Conservation (phyloP, 345 rosid species). For the Lumnitzera racemosa region DNA sequence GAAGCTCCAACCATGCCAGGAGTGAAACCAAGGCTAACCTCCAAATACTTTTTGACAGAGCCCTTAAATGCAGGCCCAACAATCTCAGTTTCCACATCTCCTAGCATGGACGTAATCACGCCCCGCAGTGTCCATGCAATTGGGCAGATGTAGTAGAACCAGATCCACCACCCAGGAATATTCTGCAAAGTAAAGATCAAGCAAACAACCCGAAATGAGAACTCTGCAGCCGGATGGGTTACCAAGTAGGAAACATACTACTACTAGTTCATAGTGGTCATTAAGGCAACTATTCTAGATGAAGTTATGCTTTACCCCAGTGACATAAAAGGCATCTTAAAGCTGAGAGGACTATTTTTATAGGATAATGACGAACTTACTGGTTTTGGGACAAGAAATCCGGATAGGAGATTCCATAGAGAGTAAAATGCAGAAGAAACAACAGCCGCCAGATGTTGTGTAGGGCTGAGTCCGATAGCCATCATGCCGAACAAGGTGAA, state of each 20-base stretch:
- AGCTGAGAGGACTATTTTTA: neutral
- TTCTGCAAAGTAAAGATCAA: conserved; percentile 24
- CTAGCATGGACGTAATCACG: conserved; percentile 66
- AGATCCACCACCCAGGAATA: conserved; percentile 92
- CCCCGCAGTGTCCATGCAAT: conserved; percentile 85
- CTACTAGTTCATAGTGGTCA: too few relatives aligned
- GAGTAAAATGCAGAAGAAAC: conserved; percentile 93
- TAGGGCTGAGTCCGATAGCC: conserved; percentile 90
- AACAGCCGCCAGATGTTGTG: conserved; percentile 69
- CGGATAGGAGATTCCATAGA: conserved; percentile 86
- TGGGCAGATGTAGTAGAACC: conserved; percentile 85
- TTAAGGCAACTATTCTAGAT: too few relatives aligned
- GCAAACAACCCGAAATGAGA: neutral
- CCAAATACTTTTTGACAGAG: conserved; percentile 55
- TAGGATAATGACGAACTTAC: conserved; percentile 30
- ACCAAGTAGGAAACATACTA: too few relatives aligned
- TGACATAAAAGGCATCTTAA: neutral
- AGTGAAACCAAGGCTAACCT: conserved; percentile 35
- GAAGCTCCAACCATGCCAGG: conserved; percentile 44
- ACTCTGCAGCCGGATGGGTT: neutral
- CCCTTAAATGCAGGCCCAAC: conserved; percentile 43
- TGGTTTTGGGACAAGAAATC: conserved; percentile 72
- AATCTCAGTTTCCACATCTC: conserved; percentile 62
- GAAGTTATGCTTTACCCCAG: too few relatives aligned
- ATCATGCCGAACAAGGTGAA: conserved; percentile 89